Conservation (phyloP, 2,329 filamentous ascomycete genomes). For the Fusarium sp. region DNA sequence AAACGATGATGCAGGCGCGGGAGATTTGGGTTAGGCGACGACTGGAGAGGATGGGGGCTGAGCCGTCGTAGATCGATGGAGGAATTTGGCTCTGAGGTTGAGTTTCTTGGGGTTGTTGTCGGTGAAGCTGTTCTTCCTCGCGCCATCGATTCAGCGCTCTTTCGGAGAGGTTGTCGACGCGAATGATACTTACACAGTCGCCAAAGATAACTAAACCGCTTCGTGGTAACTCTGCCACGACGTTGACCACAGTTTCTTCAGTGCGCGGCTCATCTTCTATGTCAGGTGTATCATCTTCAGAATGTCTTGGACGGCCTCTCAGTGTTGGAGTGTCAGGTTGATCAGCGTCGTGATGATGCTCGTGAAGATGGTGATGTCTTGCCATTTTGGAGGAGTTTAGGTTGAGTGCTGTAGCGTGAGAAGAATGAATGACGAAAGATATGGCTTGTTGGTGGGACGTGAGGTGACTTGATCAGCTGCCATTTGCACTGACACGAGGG, state of each 20-base stretch:
- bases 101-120: fast-evolving
- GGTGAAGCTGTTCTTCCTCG: background rate
- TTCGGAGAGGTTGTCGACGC: background rate
- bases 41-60: background rate
- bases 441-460: background rate
- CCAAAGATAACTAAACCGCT: background rate
- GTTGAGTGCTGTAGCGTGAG: background rate
- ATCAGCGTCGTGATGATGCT: background rate
- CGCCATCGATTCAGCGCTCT: background rate
- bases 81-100: background rate
- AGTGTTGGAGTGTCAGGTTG: background rate
- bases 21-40: background rate
- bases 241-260: background rate
- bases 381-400: background rate
- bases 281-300: fast-evolving
- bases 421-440: background rate
- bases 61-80: background rate
- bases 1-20: background rate
- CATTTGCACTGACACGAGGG: background rate
- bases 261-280: background rate
- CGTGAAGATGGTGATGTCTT: background rate
- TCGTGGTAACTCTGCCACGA: background rate
- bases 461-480: background rate
- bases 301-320: background rate
- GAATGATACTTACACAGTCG: background rate